Percentiles rank a stretch among this genome's conserved stretches.
Conservation (phyloP, 2,329 filamentous ascomycete genomes). For the Penicillium frequentans region DNA sequence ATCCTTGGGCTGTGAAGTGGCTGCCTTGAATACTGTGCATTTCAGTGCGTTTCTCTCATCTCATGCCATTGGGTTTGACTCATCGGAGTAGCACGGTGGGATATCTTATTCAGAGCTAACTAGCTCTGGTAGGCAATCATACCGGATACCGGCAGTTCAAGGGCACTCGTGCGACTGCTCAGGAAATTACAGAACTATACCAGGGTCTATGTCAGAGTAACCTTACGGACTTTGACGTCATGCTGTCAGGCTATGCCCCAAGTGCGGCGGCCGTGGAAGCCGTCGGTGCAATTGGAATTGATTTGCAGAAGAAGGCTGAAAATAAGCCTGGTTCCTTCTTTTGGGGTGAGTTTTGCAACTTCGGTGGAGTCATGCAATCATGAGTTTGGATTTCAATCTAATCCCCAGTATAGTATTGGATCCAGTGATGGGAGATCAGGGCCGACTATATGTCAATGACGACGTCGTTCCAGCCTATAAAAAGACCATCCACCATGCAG, state of each 20-base stretch:
- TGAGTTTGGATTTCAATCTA: not conserved
- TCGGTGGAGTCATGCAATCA: not conserved
- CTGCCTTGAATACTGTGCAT: slow-evolving; percentile 92
- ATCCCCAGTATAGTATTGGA: slow-evolving; percentile 65
- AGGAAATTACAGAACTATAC: slow-evolving; percentile 83
- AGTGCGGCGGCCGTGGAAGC: slow-evolving; percentile 80
- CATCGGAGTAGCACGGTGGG: not conserved
- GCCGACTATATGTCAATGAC: slow-evolving; percentile 83
- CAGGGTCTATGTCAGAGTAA: slow-evolving; percentile 78
- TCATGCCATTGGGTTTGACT: not conserved
- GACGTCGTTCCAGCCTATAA: slow-evolving; percentile 93
- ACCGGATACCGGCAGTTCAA: slow-evolving; percentile 88
- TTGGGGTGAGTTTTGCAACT: slow-evolving; percentile 61
- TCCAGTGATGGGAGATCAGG: slow-evolving; percentile 98
- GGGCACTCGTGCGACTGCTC: slow-evolving; percentile 76
- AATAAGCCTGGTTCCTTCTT: slow-evolving; percentile 76
- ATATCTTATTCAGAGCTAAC: not conserved
- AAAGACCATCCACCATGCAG: slow-evolving; percentile 73
- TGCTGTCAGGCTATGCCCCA: slow-evolving; percentile 93
- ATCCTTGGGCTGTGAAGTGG: slow-evolving; percentile 87
- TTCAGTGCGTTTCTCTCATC: slow-evolving; percentile 69
- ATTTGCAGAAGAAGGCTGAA: slow-evolving; percentile 68
- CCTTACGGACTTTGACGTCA: slow-evolving; percentile 87
- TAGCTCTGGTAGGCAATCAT: slow-evolving; percentile 73
- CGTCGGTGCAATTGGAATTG: slow-evolving; percentile 79